phyloP scores from a whole-genome alignment of 2,329 filamentous ascomycete genomes.

The Mollisia scopiformis region DNA sequence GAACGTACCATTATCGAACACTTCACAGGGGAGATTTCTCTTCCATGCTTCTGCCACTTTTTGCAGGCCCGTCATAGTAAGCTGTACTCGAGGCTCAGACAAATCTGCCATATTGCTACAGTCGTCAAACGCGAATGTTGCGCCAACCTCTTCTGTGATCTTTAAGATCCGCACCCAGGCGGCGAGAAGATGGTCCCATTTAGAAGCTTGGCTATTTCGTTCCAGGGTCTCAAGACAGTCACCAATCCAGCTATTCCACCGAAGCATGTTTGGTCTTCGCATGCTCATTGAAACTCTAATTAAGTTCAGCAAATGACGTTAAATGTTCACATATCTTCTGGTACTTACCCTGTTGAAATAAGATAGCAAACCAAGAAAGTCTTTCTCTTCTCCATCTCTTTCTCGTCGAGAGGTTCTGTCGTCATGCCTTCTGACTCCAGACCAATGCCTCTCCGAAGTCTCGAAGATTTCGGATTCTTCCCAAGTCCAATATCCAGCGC shows the following conservation, averaged over 20 bases:
- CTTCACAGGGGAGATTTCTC: conserved; percentile 39
- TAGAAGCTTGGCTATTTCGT: conserved; percentile 34
- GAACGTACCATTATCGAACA: conserved; percentile 20
- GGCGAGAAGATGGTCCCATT: conserved; percentile 39
- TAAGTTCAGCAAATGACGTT: background rate
- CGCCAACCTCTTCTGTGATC: conserved; percentile 56
- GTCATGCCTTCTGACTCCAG: background rate
- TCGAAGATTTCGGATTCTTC: conserved; percentile 19
- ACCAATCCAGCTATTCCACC: conserved; percentile 42
- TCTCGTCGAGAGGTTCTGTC: conserved; percentile 6
- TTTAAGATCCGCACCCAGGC: conserved; percentile 43
- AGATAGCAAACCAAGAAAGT: conserved; percentile 42
- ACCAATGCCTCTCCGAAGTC: conserved; percentile 9
- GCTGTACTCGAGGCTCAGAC: conserved; percentile 54
- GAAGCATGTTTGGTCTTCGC: conserved; percentile 45
- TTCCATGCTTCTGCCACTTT: conserved; percentile 49
- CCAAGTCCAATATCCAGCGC: conserved; percentile 34
- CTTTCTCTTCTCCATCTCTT: conserved; percentile 38
- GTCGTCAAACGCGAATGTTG: conserved; percentile 51
- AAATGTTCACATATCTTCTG: too few species aligned
- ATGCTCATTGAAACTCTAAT: conserved; percentile 42
- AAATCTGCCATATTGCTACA: conserved; percentile 43
- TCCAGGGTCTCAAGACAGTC: conserved; percentile 44
- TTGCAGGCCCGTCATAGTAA: conserved; percentile 53
- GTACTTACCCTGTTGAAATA: conserved; percentile 34